These are phyloP conservation scores for Musa acuminata DNA, from an alignment of 176 grass and related monocot species.

Conservation along the genomic window DNA sequence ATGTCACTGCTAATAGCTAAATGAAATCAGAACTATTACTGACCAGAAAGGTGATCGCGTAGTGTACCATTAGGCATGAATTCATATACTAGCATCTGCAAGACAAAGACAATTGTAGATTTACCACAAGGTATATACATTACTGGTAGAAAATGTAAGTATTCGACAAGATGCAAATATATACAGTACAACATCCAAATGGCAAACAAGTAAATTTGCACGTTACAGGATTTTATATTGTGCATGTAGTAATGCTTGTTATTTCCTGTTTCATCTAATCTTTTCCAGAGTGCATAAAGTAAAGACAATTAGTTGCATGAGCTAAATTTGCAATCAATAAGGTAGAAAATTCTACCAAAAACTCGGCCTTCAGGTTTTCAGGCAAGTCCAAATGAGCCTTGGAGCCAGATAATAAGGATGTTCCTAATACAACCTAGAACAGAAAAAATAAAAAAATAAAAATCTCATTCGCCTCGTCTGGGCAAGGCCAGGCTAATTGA, in stretches of 20 bases:
- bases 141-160: neutral
- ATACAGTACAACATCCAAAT: neutral
- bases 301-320: no score
- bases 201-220: neutral
- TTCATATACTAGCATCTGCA: slow-evolving; percentile 80
- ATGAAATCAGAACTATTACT: slow-evolving; percentile 17
- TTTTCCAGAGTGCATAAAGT: neutral
- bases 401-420: no score
- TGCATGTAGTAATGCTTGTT: neutral
- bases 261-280: neutral
- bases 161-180: neutral
- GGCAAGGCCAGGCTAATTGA: no score
- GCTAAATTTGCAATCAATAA: no score
- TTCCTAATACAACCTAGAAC: no score
- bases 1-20: neutral
- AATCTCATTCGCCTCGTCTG: no score
- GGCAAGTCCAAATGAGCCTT: neutral
- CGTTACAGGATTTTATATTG: neutral
- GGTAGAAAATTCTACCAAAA: no score
- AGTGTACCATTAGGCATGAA: slow-evolving; percentile 71
- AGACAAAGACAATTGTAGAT: slow-evolving; percentile 10
- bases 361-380: neutral
- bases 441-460: no score
- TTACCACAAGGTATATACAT: neutral
- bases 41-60: slow-evolving; percentile 62